Evolutionary conservation across 2,329 filamentous ascomycete species (phyloP).

Genomic region (Botrytis paeoniae): DNA sequence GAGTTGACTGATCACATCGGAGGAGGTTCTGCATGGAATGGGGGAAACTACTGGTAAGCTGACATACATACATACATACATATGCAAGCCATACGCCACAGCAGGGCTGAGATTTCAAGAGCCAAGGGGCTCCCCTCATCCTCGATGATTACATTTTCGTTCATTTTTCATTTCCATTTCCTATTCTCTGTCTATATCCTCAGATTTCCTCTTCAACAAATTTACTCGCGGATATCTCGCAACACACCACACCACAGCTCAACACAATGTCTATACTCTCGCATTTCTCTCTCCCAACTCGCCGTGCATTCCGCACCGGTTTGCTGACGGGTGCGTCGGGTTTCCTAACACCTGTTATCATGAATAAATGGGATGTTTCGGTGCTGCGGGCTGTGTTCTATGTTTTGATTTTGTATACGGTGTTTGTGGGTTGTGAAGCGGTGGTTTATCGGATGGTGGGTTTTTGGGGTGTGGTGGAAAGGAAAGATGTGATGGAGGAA

Average conservation of each 20-base stretch:
- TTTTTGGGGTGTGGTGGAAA: neutral
- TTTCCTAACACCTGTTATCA: neutral
- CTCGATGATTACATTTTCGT: neutral
- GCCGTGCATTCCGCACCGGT: neutral
- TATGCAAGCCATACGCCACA: neutral
- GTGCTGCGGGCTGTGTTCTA: neutral
- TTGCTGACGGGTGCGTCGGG: neutral
- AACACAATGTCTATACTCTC: neutral
- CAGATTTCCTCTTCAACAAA: neutral
- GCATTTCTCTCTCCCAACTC: neutral
- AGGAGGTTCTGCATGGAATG: neutral
- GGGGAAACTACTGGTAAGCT: neutral
- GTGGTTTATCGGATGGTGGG: neutral
- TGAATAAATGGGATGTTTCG: neutral
- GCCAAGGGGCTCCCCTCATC: neutral
- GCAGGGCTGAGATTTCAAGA: neutral
- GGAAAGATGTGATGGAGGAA: neutral
- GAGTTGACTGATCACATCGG: neutral
- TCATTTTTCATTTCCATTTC: neutral
- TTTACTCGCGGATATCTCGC: neutral
- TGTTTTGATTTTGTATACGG: neutral
- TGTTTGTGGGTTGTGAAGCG: neutral
- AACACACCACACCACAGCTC: neutral
- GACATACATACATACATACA: neutral
- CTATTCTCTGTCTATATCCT: neutral